Percentiles rank a stretch among this genome's conserved stretches.
Conservation (phyloP, 257 asterid genomes). For the Plantago ovata region DNA sequence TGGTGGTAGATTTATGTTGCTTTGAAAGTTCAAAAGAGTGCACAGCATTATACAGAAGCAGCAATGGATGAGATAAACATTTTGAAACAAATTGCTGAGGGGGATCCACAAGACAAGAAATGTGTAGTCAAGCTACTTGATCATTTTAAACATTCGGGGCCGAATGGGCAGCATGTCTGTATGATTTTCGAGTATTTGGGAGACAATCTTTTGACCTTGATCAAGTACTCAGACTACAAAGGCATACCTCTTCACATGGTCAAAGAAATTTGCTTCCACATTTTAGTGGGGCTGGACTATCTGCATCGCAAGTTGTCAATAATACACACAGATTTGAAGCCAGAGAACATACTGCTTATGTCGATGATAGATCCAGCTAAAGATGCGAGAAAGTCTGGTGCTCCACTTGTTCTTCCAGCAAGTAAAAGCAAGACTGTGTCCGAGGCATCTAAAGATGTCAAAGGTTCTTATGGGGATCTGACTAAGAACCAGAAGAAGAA, state of each 20-base stretch:
- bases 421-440: conserved; percentile 51
- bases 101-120: conserved; percentile 80
- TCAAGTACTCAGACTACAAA: conserved; percentile 80
- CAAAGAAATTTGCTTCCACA: conserved; percentile 80
- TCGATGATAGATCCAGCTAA: conserved; percentile 80
- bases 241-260: conserved; percentile 84
- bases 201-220: conserved; percentile 83
- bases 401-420: conserved; percentile 61
- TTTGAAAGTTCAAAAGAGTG: conserved; percentile 91
- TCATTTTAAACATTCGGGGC: conserved; percentile 96
- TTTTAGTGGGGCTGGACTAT: conserved; percentile 89
- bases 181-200: conserved; percentile 97
- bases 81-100: conserved; percentile 88
- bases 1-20: conserved; percentile 69
- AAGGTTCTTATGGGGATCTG: conserved; percentile 49
- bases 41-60: conserved; percentile 93
- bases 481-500: conserved; percentile 95
- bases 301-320: conserved; percentile 86
- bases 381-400: conserved; percentile 72
- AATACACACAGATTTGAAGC: conserved; percentile 97
- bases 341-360: conserved; percentile 78
- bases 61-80: conserved; percentile 96
- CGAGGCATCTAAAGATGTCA: conserved; percentile 52
- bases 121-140: conserved; percentile 94
- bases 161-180: conserved; percentile 94